Conservation (phyloP, 2,329 filamentous ascomycete genomes). For the Exophiala spinifera region DNA sequence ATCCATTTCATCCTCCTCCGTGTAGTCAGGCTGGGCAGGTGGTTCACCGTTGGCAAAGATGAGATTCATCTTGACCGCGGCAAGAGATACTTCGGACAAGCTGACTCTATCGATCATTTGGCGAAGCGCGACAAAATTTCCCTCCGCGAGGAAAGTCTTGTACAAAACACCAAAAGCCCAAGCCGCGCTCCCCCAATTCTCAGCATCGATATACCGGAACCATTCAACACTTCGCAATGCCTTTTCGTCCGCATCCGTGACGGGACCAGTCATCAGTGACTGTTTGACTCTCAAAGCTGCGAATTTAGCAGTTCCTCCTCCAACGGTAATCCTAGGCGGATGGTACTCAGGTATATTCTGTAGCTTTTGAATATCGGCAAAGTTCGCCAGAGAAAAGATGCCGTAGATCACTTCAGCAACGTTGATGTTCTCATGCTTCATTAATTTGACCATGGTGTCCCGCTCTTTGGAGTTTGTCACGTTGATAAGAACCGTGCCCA, state of each 20-base stretch:
- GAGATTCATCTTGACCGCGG: constrained; percentile 39
- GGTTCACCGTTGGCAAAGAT: constrained; percentile 27
- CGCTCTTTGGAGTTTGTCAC: constrained; percentile 66
- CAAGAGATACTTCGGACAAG: constrained; percentile 46
- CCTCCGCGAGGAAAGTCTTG: constrained; percentile 74
- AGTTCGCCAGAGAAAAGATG: constrained; percentile 53
- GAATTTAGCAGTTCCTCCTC: constrained; percentile 19
- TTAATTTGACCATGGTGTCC: constrained; percentile 66
- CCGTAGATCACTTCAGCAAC: constrained; percentile 66
- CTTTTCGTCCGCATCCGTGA: constrained; percentile 61
- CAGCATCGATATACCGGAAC: constrained; percentile 69
- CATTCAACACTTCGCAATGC: constrained; percentile 81
- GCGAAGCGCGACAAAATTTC: constrained; percentile 53
- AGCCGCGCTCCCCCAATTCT: constrained; percentile 68
- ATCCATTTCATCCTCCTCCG: constrained; percentile 27
- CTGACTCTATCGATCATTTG: constrained; percentile 52
- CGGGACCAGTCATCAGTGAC: constrained; percentile 66
- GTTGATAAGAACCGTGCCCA: constrained; percentile 74
- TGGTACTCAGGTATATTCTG: constrained; percentile 2
- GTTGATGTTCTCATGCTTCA: constrained; percentile 72
- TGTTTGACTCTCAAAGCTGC: constrained; percentile 54
- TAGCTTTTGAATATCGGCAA: constrained; percentile 36
- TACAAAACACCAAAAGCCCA: constrained; percentile 68
- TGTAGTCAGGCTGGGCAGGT: constrained; percentile 26
- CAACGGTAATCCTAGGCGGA: constrained; percentile 20